A percentile compares a stretch with the other conserved stretches of the same genome.
phyloP scores from a whole-genome alignment of 2,329 filamentous ascomycete genomes.

The Emydomyces testavorans region DNA sequence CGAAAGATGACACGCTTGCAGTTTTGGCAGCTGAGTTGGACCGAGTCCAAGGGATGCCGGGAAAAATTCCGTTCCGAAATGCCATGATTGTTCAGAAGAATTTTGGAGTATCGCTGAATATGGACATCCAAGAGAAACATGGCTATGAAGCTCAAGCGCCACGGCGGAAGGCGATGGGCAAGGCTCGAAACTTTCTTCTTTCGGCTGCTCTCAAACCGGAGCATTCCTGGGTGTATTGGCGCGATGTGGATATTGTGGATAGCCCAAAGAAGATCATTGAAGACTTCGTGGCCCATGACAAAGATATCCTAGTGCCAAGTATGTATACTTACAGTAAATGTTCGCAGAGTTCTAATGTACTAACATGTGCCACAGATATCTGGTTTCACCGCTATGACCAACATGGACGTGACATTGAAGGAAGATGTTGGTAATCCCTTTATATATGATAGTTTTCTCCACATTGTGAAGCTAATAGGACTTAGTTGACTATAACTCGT shows the following conservation, averaged over 20 bases:
- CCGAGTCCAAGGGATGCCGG: conserved; percentile 66
- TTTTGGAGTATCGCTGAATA: conserved; percentile 61
- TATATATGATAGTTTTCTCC: neutral
- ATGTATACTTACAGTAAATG: conserved; percentile 34
- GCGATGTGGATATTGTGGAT: conserved; percentile 91
- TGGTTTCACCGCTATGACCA: conserved; percentile 83
- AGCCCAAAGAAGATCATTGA: conserved; percentile 79
- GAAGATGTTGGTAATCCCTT: conserved; percentile 58
- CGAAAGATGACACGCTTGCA: conserved; percentile 81
- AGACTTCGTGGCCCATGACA: conserved; percentile 88
- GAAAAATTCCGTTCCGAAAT: conserved; percentile 60
- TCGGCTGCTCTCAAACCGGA: conserved; percentile 75
- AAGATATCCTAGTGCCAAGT: conserved; percentile 91
- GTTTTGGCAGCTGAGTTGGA: conserved; percentile 74
- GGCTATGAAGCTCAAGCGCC: conserved; percentile 79
- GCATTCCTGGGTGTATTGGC: conserved; percentile 98
- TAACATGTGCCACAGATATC: conserved; percentile 51
- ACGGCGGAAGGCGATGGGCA: conserved; percentile 78
- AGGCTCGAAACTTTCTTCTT: conserved; percentile 83
- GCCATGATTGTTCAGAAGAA: conserved; percentile 82
- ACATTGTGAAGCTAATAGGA: conserved; percentile 17
- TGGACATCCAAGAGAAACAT: conserved; percentile 73
- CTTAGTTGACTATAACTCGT: conserved; percentile 94
- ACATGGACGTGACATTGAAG: conserved; percentile 76
- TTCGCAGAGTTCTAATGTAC: neutral